A percentile compares a stretch with the other conserved stretches of the same genome.
Conservation (phyloP, 306 rosid genomes). For the Malus fusca region DNA sequence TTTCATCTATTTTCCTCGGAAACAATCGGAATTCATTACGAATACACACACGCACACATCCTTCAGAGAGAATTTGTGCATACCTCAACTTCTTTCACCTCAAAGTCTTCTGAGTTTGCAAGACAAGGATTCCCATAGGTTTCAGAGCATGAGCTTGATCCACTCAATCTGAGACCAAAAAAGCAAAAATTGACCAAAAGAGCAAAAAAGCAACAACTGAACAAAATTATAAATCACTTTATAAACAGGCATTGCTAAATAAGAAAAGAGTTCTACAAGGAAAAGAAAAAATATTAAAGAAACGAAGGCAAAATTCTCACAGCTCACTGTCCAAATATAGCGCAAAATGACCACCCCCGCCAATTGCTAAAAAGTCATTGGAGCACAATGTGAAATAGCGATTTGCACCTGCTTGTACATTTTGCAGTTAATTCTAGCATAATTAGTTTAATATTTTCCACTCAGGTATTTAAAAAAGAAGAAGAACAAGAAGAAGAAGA, state of each 20-base stretch:
- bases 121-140: constrained; percentile 92
- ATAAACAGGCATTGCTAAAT: not conserved
- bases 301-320: constrained; percentile 38
- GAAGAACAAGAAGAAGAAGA: too few species aligned
- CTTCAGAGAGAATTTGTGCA: not conserved
- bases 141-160: constrained; percentile 84
- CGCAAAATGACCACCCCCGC: constrained; percentile 90
- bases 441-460: not conserved
- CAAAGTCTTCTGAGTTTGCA: constrained; percentile 75
- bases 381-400: constrained; percentile 81
- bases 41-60: not conserved
- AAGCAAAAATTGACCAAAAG: not conserved
- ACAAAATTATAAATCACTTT: not conserved
- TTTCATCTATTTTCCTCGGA: not conserved
- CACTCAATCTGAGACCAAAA: constrained; percentile 50
- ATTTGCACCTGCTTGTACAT: constrained; percentile 54
- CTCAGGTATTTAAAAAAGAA: too few species aligned
- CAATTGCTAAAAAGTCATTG: constrained; percentile 64
- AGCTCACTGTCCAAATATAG: constrained; percentile 81
- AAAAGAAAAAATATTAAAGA: not conserved
- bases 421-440: constrained; percentile 9
- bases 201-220: not conserved
- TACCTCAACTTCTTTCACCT: constrained; percentile 91
- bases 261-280: too few species aligned
- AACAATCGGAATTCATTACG: not conserved